Percentiles rank a stretch among this genome's conserved stretches.
Conservation (phyloP, 2,329 filamentous ascomycete species). For the Sordariomycetes sp. region DNA sequence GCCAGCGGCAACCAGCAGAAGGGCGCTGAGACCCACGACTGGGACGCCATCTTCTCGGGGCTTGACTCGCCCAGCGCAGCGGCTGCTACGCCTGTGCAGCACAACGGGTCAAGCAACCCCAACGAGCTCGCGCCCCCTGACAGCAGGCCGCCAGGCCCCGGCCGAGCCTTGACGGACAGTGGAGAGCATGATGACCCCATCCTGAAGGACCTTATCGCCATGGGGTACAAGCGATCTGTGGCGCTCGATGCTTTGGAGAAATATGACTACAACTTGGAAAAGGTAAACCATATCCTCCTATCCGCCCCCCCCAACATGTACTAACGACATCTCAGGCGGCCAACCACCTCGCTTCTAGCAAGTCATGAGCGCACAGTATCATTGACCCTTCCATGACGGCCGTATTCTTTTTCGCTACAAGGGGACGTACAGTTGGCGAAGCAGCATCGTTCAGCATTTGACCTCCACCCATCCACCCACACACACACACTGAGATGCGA, state of each 20-base stretch:
- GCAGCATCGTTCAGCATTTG: too few species aligned
- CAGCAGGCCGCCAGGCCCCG: slow-evolving; percentile 24
- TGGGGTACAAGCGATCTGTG: slow-evolving; percentile 73
- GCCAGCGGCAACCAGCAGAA: slow-evolving; percentile 27
- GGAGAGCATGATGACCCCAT: slow-evolving; percentile 87
- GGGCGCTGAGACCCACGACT: slow-evolving; percentile 58
- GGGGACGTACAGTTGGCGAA: too few species aligned
- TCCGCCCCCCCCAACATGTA: background rate
- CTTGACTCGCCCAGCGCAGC: slow-evolving; percentile 48
- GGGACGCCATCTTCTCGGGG: slow-evolving; percentile 88
- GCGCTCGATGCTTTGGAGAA: slow-evolving; percentile 79
- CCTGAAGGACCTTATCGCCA: slow-evolving; percentile 76
- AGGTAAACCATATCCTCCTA: slow-evolving; percentile 49
- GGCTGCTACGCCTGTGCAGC: slow-evolving; percentile 10
- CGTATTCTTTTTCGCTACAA: slow-evolving; percentile 4
- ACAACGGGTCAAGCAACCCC: slow-evolving; percentile 5
- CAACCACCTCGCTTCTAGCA: slow-evolving; percentile 41
- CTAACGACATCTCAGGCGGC: slow-evolving; percentile 31
- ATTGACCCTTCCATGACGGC: background rate
- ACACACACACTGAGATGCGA: too few species aligned
- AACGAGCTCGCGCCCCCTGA: slow-evolving; percentile 8
- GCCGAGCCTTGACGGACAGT: slow-evolving; percentile 61
- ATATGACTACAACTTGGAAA: slow-evolving; percentile 92
- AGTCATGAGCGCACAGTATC: slow-evolving; percentile 27
- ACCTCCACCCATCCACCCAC: too few species aligned